Evolutionary conservation across 2,329 filamentous ascomycete genomes (phyloP).

Genomic region (Fusarium sp.): DNA sequence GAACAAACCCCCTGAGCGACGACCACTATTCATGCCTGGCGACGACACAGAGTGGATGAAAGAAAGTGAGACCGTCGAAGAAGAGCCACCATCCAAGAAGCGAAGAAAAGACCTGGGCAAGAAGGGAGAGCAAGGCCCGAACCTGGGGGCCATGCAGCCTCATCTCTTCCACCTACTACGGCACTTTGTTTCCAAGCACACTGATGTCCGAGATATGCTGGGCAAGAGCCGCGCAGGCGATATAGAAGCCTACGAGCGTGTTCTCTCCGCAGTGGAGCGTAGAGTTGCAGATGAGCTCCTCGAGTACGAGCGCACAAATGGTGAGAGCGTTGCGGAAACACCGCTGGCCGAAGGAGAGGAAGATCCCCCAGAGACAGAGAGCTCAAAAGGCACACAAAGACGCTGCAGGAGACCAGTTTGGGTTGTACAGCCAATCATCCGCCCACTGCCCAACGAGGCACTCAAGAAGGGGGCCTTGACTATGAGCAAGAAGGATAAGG

Average conservation of each 20-base stretch:
- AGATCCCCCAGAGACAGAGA: conserved; percentile 61
- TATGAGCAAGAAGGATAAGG: conserved; percentile 75
- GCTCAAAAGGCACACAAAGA: conserved; percentile 74
- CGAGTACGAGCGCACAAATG: conserved; percentile 69
- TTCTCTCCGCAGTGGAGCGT: conserved; percentile 79
- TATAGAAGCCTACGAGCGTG: conserved; percentile 79
- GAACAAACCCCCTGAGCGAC: conserved; percentile 70
- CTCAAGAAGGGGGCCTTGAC: conserved; percentile 81
- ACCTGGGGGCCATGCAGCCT: conserved; percentile 84
- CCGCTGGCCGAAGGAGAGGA: conserved; percentile 47
- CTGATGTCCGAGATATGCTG: conserved; percentile 86
- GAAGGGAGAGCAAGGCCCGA: conserved; percentile 62
- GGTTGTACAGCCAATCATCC: conserved; percentile 87
- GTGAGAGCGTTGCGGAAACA: conserved; percentile 59
- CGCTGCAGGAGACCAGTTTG: conserved; percentile 83
- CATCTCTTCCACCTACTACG: conserved; percentile 94
- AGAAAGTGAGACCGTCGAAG: conserved; percentile 48
- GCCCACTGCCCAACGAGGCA: conserved; percentile 89
- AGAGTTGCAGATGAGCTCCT: conserved; percentile 78
- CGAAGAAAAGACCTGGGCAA: conserved; percentile 55
- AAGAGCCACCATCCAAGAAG: conserved; percentile 65
- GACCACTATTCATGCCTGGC: conserved; percentile 78
- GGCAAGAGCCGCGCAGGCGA: conserved; percentile 76
- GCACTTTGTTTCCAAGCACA: conserved; percentile 82
- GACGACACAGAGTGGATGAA: conserved; percentile 62